Conservation (phyloP, 2,329 filamentous ascomycete species). For the Aspergillus ochraceoroseus region DNA sequence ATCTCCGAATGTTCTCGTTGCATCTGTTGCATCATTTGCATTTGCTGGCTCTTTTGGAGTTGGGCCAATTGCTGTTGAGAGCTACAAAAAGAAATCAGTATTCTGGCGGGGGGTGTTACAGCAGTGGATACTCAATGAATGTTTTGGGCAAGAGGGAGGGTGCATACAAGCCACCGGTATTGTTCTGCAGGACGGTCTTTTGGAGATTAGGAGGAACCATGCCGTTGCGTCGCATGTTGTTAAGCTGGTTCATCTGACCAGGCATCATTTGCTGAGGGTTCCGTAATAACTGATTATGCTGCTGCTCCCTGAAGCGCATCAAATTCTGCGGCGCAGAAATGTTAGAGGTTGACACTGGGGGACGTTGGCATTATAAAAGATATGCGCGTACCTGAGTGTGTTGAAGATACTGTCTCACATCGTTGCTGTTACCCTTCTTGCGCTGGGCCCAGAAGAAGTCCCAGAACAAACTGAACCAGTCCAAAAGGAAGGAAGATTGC, state of each 20-base stretch:
- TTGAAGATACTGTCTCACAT: constrained; percentile 69
- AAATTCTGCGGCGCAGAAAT: constrained; percentile 49
- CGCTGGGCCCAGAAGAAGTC: constrained; percentile 86
- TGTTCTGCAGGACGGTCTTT: constrained; percentile 73
- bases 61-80: constrained; percentile 64
- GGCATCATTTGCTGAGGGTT: constrained; percentile 58
- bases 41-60: constrained; percentile 55
- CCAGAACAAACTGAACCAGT: constrained; percentile 98
- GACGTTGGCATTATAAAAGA: constrained; percentile 4
- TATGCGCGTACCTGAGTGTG: constrained; percentile 65
- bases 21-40: constrained; percentile 70
- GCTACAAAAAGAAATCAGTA: constrained; percentile 40
- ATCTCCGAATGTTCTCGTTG: constrained; percentile 81
- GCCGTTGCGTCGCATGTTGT: constrained; percentile 51
- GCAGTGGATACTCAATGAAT: not conserved
- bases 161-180: constrained; percentile 43
- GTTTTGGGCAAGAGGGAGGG: constrained; percentile 1
- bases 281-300: constrained; percentile 72
- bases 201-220: constrained; percentile 51
- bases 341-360: constrained; percentile 17
- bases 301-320: constrained; percentile 66
- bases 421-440: constrained; percentile 58
- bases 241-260: constrained; percentile 53
- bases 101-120: not conserved
- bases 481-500: constrained; percentile 78